Base-by-base conservation (phyloP, 2,329 filamentous ascomycete species). In the Penicillium sp. region DNA sequence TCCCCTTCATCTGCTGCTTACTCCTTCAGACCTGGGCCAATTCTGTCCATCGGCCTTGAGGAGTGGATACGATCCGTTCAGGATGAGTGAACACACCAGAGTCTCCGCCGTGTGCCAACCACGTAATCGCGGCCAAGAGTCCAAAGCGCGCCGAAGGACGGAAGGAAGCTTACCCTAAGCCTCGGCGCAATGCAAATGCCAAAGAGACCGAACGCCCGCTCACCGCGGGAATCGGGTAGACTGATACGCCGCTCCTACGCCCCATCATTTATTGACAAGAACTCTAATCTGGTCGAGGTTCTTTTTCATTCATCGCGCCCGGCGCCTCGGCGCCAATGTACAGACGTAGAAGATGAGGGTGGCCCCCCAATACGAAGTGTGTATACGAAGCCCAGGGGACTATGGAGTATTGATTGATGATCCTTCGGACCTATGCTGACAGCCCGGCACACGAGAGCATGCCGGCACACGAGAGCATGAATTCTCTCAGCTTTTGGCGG, bases 151-250 rank as follows among this genome's bases (percentile, higher is more conserved):
- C 30, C 28, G 13, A 11, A 38, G 22, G 26, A 4, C n/a, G 25
- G 14, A 48, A 30, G 16, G 48, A 16, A 11, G 16, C 19, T 22
- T 22, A 13, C 46, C 22, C 16, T 11, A 10, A 22, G 28, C 19
- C 22, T 52, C 55, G 48, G 48, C 48, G 26, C 38, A 14, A 37
- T 22, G 38, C 48, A 52, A 58, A 43, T 35, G 10, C 48, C n/a
- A 30, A 30, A 45, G 10, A 11, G 46, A 35, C 38, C 48, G 55
- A 58, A 45, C 19, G 33, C 40, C 51, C 51, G 13, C 30, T 22
- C 25, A 51, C 56, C 49, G 33, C 22, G 35, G 52, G 33, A 56
- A 28, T 57, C 56, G 60, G 60, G 16, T 38, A 28, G 56, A 61
- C 10, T 59, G 33, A 59, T 43, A 40, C 33, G 40, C 60, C 60